Conservation (phyloP, 352 stramenopile genomes). For the Thraustochytrium striatum region DNA sequence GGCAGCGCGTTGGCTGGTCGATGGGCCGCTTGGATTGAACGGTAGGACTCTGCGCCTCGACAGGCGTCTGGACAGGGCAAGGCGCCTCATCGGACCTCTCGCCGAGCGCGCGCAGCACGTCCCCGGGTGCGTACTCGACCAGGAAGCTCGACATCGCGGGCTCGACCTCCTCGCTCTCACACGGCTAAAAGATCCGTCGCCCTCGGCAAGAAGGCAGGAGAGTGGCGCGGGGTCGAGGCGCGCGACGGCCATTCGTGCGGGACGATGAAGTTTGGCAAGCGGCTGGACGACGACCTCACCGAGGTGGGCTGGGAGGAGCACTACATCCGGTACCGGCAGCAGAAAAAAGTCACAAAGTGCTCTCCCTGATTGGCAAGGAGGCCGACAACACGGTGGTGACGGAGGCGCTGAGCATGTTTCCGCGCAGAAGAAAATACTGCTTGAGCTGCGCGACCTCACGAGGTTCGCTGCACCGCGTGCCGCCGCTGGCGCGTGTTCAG, state of each 20-base stretch:
- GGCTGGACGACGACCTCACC: slow-evolving; percentile 36
- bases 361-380: slow-evolving; percentile 40
- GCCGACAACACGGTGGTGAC: neutral
- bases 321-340: slow-evolving; percentile 31
- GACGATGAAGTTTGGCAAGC: slow-evolving; percentile 47
- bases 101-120: too few relatives aligned
- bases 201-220: too few relatives aligned
- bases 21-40: too few relatives aligned
- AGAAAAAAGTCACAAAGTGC: slow-evolving; percentile 50
- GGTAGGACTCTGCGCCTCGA: too few relatives aligned
- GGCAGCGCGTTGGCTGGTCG: too few relatives aligned
- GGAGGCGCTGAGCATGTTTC: slow-evolving; percentile 18
- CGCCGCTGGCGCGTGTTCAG: slow-evolving; percentile 31
- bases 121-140: too few relatives aligned
- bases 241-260: neutral
- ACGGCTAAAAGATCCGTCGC: too few relatives aligned
- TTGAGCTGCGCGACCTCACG: neutral
- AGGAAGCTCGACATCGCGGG: too few relatives aligned
- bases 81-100: too few relatives aligned
- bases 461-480: slow-evolving; percentile 35
- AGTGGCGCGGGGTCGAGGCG: too few relatives aligned
- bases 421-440: slow-evolving; percentile 39
- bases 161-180: too few relatives aligned
- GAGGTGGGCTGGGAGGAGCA: slow-evolving; percentile 42
- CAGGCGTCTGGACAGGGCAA: too few relatives aligned